Evolutionary conservation across 192 early-diverging fungal species (phyloP).

Genomic region (Physocladia obscura): DNA sequence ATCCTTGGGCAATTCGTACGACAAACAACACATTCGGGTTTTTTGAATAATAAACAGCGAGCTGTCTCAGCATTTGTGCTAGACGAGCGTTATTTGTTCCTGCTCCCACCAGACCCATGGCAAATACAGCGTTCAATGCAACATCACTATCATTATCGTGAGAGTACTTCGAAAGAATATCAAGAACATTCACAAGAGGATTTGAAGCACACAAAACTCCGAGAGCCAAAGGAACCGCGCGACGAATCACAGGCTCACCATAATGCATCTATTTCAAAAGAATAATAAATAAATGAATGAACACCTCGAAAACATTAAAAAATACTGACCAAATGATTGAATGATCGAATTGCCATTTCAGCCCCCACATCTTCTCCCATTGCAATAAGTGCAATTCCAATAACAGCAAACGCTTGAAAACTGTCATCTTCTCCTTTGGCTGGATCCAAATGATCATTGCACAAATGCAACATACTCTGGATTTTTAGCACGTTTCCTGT

Average conservation of each 20-base stretch:
- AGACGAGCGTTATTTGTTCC: constrained; percentile 99
- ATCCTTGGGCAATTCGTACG: constrained; percentile 82
- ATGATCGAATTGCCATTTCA: constrained; percentile 92
- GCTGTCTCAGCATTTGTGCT: constrained; percentile 94
- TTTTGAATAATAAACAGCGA: constrained; percentile 96
- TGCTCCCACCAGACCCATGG: constrained; percentile 97
- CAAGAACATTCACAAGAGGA: constrained; percentile 86
- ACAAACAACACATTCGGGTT: constrained; percentile 84
- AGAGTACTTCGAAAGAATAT: constrained; percentile 96
- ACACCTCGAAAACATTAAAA: neutral
- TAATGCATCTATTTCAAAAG: constrained; percentile 84
- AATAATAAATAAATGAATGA: no score
- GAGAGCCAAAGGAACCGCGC: constrained; percentile 91
- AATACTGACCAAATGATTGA: constrained; percentile 81
- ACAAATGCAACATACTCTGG: constrained; percentile 93
- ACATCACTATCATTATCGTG: constrained; percentile 97
- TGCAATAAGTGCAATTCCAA: constrained; percentile 92
- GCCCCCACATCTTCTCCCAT: constrained; percentile 97
- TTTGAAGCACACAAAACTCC: constrained; percentile 95
- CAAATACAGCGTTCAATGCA: constrained; percentile 93
- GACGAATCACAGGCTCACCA: constrained; percentile 92
- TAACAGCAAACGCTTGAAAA: constrained; percentile 91
- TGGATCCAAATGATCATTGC: constrained; percentile 90
- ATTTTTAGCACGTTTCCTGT: constrained; percentile 96
- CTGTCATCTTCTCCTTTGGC: constrained; percentile 78